Evolutionary conservation across 148 eudicot genomes (phyloP).

Genomic region (Drosera capensis): DNA sequence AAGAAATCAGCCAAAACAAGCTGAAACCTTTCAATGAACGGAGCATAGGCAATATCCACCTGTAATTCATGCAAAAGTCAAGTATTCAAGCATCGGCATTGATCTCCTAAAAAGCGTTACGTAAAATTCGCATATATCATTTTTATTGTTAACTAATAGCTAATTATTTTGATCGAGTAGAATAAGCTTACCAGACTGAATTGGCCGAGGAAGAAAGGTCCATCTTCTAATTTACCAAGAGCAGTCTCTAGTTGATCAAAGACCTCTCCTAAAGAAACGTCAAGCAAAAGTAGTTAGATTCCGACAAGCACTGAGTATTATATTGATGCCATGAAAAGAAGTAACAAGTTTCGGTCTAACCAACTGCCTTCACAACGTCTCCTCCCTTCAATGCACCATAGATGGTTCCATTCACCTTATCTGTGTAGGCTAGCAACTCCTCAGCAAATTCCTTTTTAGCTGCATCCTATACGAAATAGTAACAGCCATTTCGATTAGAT

Average conservation of each 20-base stretch:
- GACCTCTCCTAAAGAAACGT: slow-evolving; percentile 26
- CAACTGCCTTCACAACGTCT: slow-evolving; percentile 21
- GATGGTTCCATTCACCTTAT: slow-evolving; percentile 13
- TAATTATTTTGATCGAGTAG: too few relatives aligned
- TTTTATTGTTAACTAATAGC: too few relatives aligned
- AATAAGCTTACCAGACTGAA: slow-evolving; percentile 51
- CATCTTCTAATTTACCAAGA: slow-evolving; percentile 62
- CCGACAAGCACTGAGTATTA: background rate
- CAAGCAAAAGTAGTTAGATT: background rate
- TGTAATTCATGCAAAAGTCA: background rate
- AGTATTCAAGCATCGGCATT: background rate
- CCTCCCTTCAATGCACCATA: slow-evolving; percentile 34
- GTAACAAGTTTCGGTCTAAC: slow-evolving; percentile 14
- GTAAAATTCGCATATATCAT: too few relatives aligned
- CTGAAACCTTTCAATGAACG: slow-evolving; percentile 35
- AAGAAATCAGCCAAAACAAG: slow-evolving; percentile 20
- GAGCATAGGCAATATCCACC: slow-evolving; percentile 36
- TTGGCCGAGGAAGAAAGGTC: slow-evolving; percentile 79
- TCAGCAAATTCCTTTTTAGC: slow-evolving; percentile 51
- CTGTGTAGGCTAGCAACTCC: slow-evolving; percentile 35
- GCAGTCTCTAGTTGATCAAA: slow-evolving; percentile 64
- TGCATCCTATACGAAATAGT: slow-evolving; percentile 49
- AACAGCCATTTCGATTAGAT: too few relatives aligned
- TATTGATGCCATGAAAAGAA: background rate
- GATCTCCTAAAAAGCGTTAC: too few relatives aligned